A percentile compares a stretch with the other conserved stretches of the same genome.
phyloP scores from a whole-genome alignment of 2,329 filamentous ascomycete genomes.

The Dothiorella sarmentorum region DNA sequence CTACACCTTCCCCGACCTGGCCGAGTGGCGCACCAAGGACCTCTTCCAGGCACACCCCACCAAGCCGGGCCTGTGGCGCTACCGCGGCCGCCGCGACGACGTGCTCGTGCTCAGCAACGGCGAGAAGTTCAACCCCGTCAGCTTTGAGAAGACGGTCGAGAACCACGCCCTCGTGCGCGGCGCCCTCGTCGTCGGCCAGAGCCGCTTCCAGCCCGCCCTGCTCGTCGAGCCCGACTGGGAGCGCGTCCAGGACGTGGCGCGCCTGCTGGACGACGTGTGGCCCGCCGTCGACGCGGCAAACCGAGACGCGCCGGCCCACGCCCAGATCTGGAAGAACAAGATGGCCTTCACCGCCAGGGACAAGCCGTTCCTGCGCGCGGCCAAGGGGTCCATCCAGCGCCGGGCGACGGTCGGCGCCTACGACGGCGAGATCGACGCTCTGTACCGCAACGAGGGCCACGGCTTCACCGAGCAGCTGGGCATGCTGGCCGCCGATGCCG shows the following conservation, averaged over 20 bases:
- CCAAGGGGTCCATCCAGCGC: constrained; percentile 47
- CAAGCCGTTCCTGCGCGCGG: constrained; percentile 45
- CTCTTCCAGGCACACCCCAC: constrained; percentile 22
- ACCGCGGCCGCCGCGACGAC: constrained; percentile 26
- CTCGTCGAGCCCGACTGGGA: constrained; percentile 28
- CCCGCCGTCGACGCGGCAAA: constrained; percentile 45
- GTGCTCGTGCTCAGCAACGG: constrained; percentile 23
- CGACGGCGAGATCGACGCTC: constrained; percentile 43
- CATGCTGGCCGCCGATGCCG: neutral
- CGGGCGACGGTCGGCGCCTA: constrained; percentile 42
- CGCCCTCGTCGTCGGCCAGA: constrained; percentile 32
- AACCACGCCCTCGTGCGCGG: constrained; percentile 28
- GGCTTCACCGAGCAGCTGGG: constrained; percentile 15
- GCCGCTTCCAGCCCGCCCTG: constrained; percentile 28
- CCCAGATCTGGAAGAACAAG: constrained; percentile 42
- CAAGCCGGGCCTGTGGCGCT: constrained; percentile 20
- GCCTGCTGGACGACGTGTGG: constrained; percentile 46
- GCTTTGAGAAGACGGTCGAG: constrained; percentile 25
- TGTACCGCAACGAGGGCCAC: constrained; percentile 35
- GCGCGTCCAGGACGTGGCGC: constrained; percentile 14
- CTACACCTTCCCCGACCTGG: constrained; percentile 20
- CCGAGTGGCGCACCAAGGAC: constrained; percentile 24
- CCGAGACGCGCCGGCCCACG: constrained; percentile 38
- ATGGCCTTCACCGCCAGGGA: constrained; percentile 40
- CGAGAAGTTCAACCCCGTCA: constrained; percentile 26